These are phyloP conservation scores for Naganishia kalamii DNA, from an alignment of 768 basidiomycete genomes.

Conservation along the genomic window DNA sequence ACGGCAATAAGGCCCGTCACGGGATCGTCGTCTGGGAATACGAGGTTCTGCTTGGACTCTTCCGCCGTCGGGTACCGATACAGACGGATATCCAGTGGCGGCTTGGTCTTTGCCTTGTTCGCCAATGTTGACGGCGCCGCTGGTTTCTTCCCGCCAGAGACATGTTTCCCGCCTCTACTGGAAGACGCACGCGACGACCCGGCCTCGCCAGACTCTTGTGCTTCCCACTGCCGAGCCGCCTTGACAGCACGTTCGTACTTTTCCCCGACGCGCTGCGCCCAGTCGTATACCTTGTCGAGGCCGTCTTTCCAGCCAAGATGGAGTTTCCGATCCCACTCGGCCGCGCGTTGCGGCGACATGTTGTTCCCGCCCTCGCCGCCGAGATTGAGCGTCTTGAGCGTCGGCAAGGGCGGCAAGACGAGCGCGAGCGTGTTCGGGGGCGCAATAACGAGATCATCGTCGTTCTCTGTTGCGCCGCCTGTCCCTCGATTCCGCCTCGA, in stretches of 20 bases:
- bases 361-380: constrained; percentile 40
- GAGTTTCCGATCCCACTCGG: constrained; percentile 41
- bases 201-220: background rate
- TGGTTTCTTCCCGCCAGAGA: background rate
- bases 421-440: constrained; percentile 36
- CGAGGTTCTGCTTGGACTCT: constrained; percentile 25
- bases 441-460: constrained; percentile 28
- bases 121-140: background rate
- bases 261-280: constrained; percentile 42
- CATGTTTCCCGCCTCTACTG: background rate
- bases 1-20: constrained; percentile 36
- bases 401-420: constrained; percentile 43
- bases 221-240: constrained; percentile 40
- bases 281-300: constrained; percentile 36
- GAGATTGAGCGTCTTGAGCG: constrained; percentile 38
- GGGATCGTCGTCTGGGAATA: constrained; percentile 19
- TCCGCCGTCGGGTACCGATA: constrained; percentile 37
- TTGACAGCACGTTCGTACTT: constrained; percentile 41
- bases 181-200: background rate
- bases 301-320: constrained; percentile 44
- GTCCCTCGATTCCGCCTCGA: constrained; percentile 26
- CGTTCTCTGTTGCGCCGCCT: constrained; percentile 17
- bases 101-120: constrained; percentile 27
- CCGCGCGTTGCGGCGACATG: constrained; percentile 26
- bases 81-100: constrained; percentile 37